Base-by-base conservation (phyloP, 208 protist species). In the Trypanosomatidae sp. region DNA sequence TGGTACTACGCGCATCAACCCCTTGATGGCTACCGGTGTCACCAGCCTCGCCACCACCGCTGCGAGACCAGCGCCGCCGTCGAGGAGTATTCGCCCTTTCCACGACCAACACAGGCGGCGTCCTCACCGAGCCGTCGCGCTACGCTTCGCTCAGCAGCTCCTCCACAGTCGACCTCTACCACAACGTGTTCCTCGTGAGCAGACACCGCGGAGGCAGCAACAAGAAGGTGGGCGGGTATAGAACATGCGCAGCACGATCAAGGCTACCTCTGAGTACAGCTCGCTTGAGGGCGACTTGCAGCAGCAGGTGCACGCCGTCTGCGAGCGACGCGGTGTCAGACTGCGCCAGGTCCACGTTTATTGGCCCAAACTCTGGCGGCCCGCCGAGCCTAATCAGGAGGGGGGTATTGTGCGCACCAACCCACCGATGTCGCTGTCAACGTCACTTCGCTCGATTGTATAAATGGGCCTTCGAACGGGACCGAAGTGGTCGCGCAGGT, bases 1-100 rank as follows among this genome's bases (percentile, higher is more conserved):
- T 66, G 82, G 2, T 78, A 86, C 78, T 83, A 74, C 58, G 77
- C 82, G 2, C 82, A 86, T 41, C 33, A 36, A 46, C 22, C 62
- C 2, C 47, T 73, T 17, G 74, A 79, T 25, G 67, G 74, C 3
- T 49, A 65, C 30, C 59, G 36, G 36, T 19, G 39, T 12, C 47
- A 50, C 15, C 41, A 52, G 41, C 41, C 33, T 28, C 62, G 9
- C 33, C 39, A 46, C 36, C 36, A 50, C 58, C 36, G 44, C 41
- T 4, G 56, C 69, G 46, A 33, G 33, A 13, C 19, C 36, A 12
- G n/a, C 36, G 28, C 3, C 33, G 59, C 9, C 36, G 15, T 25
- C 33, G 15, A 17, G 22, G 59, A 25, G 59, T 10, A 33, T 22
- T 25, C 19, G 59, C 44, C 30, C 28, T 60, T 25, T 30, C 62